Evolutionary conservation across 306 rosid genomes (phyloP).

Genomic region (Psophocarpus tetragonolobus): DNA sequence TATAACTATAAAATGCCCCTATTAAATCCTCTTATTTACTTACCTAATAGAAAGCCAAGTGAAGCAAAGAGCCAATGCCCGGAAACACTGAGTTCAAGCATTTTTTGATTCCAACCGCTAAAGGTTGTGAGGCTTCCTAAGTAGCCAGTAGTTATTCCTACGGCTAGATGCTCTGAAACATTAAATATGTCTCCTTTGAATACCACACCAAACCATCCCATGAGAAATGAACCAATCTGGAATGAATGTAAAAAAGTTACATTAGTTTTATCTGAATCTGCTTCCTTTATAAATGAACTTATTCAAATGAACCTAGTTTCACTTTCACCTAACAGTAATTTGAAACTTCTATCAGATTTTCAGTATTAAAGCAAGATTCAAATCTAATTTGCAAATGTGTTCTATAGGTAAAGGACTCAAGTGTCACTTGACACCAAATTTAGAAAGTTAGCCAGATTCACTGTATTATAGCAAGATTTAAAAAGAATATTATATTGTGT

Average conservation of each 20-base stretch:
- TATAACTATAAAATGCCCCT: neutral
- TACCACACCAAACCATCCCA: slow-evolving; percentile 95
- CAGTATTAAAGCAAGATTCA: neutral
- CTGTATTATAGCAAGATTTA: neutral
- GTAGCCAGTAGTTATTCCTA: slow-evolving; percentile 80
- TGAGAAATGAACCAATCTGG: slow-evolving; percentile 34
- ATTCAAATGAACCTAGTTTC: neutral
- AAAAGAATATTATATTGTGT: neutral
- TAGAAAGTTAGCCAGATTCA: neutral
- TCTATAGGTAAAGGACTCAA: no score
- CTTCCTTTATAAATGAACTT: neutral
- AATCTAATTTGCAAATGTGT: neutral
- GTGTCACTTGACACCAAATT: neutral
- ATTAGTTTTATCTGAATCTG: neutral
- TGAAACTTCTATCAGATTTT: neutral
- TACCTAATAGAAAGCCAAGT: slow-evolving; percentile 58
- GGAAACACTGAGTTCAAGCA: slow-evolving; percentile 59
- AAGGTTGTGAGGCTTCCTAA: slow-evolving; percentile 90
- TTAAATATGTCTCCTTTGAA: slow-evolving; percentile 68
- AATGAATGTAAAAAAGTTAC: neutral
- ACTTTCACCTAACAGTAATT: neutral
- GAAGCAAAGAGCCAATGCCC: slow-evolving; percentile 60
- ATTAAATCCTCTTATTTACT: slow-evolving; percentile 37
- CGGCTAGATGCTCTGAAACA: slow-evolving; percentile 69
- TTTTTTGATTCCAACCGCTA: slow-evolving; percentile 77